Evolutionary conservation across 2,329 filamentous ascomycete species (phyloP).

Genomic region (Ustulina deusta): DNA sequence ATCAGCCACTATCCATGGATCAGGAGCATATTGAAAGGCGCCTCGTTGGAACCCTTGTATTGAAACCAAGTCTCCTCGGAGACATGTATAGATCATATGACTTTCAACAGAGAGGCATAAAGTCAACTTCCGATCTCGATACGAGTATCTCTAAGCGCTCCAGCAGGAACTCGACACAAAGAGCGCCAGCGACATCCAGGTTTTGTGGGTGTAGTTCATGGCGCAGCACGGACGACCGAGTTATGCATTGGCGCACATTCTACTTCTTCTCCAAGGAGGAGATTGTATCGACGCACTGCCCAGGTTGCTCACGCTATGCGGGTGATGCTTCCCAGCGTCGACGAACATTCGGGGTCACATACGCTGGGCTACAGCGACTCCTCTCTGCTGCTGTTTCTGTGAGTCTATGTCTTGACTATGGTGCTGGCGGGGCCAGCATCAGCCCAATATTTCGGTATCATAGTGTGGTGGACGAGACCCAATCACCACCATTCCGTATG

Average conservation of each 20-base stretch:
- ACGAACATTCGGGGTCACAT: slow-evolving; percentile 11
- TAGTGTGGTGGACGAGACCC: slow-evolving; percentile 1
- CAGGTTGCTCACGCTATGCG: slow-evolving; percentile 5
- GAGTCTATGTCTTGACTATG: slow-evolving; percentile 19
- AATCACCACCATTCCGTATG: slow-evolving; percentile 25
- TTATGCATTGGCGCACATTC: slow-evolving; percentile 8
- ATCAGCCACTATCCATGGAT: not conserved
- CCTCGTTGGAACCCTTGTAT: slow-evolving; percentile 8
- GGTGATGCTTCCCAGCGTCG: not conserved
- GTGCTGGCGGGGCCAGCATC: slow-evolving; percentile 33
- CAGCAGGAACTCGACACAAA: not conserved
- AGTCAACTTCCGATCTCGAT: not conserved
- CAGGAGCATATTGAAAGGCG: not conserved
- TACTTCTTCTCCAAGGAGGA: not conserved
- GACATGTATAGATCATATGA: slow-evolving; percentile 1
- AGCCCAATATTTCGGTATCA: slow-evolving; percentile 30
- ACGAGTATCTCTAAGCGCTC: not conserved
- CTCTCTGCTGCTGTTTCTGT: slow-evolving; percentile 28
- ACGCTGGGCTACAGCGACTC: slow-evolving; percentile 24
- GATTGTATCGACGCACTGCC: slow-evolving; percentile 19
- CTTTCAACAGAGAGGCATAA: not conserved
- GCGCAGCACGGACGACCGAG: not conserved
- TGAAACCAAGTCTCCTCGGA: slow-evolving; percentile 21
- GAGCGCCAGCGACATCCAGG: not conserved
- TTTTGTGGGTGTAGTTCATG: not conserved